Percentiles rank a stretch among this genome's conserved stretches.
Evolutionary conservation across 139 green algal genomes (phyloP).

Genomic region (Chlorella ohadii): DNA sequence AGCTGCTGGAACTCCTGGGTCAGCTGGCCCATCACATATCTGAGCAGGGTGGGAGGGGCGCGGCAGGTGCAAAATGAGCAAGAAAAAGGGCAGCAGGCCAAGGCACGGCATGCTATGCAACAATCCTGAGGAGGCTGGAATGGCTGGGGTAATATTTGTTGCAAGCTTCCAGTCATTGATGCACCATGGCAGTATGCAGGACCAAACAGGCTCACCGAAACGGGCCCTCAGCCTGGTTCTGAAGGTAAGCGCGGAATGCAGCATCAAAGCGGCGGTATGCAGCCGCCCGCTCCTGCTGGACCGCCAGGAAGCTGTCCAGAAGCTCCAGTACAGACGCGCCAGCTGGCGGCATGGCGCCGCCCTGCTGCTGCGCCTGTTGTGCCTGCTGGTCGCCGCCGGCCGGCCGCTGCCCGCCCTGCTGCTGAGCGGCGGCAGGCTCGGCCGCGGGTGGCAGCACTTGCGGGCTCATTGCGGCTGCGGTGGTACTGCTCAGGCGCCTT

Average conservation of each 20-base stretch:
- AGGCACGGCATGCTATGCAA: too few relatives aligned
- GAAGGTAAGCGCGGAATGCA: slow-evolving; percentile 16
- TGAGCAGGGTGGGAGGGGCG: neutral
- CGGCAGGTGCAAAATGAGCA: neutral
- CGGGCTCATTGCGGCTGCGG: neutral
- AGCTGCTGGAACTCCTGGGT: slow-evolving; percentile 37
- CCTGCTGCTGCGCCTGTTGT: neutral
- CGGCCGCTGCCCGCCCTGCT: neutral
- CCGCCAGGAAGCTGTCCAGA: slow-evolving; percentile 24
- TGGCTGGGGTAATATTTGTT: too few relatives aligned
- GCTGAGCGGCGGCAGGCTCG: neutral
- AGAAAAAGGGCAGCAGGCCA: too few relatives aligned
- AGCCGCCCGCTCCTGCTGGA: slow-evolving; percentile 35
- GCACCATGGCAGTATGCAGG: too few relatives aligned
- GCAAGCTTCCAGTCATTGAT: too few relatives aligned
- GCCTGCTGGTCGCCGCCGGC: neutral
- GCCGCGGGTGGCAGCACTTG: neutral
- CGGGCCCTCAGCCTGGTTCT: slow-evolving; percentile 22
- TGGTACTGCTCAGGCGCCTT: neutral
- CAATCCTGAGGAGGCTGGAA: too few relatives aligned
- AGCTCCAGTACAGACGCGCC: slow-evolving; percentile 6
- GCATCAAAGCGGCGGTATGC: slow-evolving; percentile 31
- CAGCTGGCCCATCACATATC: slow-evolving; percentile 24
- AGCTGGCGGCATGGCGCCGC: neutral
- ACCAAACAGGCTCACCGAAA: slow-evolving; percentile 21